phyloP scores from a whole-genome alignment of 169 alveolate genomes.

The Plasmodium gallinaceum region DNA sequence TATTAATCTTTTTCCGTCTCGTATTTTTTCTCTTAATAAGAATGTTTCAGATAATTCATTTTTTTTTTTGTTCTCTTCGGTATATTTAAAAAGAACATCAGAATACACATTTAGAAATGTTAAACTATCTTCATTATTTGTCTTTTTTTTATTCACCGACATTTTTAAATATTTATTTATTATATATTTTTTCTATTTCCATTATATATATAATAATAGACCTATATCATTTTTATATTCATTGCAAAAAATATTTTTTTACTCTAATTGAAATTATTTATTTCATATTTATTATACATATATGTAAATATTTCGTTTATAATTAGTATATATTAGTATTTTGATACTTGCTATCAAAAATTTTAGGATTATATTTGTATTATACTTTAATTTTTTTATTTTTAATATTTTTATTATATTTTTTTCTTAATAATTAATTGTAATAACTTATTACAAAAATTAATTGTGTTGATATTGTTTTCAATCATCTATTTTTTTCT shows the following conservation, averaged over 20 bases:
- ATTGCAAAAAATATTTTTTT: not conserved
- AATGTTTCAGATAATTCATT: conserved; percentile 27
- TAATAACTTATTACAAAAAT: not conserved
- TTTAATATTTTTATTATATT: no score
- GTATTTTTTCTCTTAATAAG: conserved; percentile 76
- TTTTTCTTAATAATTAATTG: no score
- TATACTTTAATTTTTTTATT: no score
- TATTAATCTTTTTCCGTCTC: conserved; percentile 78
- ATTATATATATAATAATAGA: not conserved
- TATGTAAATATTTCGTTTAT: no score
- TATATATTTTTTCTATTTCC: no score
- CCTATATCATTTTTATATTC: not conserved
- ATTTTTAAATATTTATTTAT: not conserved
- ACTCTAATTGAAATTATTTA: no score
- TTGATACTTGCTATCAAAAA: no score
- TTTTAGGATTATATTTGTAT: no score
- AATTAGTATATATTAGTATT: no score
- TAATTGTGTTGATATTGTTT: no score
- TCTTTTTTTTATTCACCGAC: conserved; percentile 8
- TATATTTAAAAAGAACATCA: conserved; percentile 37
- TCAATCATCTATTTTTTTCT: no score
- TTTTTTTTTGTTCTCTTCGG: conserved; percentile 47
- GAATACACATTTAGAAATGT: conserved; percentile 49
- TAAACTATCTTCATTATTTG: conserved; percentile 23
- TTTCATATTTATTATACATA: no score